These are phyloP conservation scores for Fraxinus greggii DNA, from an alignment of 305 asterid genomes.

Conservation along the genomic window DNA sequence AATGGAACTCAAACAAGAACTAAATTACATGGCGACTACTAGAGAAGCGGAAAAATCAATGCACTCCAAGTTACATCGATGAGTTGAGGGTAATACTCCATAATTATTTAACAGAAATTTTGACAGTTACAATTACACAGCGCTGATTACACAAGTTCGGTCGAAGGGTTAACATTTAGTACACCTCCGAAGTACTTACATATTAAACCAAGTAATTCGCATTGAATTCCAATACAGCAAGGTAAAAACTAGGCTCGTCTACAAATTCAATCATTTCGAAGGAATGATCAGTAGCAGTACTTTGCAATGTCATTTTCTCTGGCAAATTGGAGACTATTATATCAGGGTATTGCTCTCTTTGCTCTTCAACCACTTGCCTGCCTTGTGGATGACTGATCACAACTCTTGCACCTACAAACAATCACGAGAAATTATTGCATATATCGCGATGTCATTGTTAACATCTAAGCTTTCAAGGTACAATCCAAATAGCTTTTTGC, in stretches of 20 bases:
- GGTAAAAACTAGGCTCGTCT: conserved; percentile 71
- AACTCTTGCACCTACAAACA: conserved; percentile 65
- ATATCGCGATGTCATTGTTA: neutral
- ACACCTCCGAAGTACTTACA: neutral
- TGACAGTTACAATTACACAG: neutral
- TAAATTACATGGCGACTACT: too few relatives aligned
- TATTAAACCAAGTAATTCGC: neutral
- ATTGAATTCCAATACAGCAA: conserved; percentile 59
- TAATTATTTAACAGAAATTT: too few relatives aligned
- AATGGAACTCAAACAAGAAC: too few relatives aligned
- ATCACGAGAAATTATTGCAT: neutral
- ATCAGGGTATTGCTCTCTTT: conserved; percentile 53
- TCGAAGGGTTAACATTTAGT: neutral
- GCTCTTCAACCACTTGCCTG: conserved; percentile 56
- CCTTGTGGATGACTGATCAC: conserved; percentile 85
- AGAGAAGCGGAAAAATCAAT: too few relatives aligned
- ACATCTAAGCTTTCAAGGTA: neutral
- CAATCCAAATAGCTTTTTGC: neutral
- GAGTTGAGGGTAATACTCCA: neutral
- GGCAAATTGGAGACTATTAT: conserved; percentile 66
- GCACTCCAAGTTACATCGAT: too few relatives aligned
- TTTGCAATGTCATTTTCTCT: conserved; percentile 38
- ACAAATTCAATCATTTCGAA: conserved; percentile 54
- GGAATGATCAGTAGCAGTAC: conserved; percentile 45
- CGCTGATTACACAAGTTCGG: neutral